Base-by-base conservation (phyloP, 2,329 filamentous ascomycete species). In the Colletotrichum tropicicola region DNA sequence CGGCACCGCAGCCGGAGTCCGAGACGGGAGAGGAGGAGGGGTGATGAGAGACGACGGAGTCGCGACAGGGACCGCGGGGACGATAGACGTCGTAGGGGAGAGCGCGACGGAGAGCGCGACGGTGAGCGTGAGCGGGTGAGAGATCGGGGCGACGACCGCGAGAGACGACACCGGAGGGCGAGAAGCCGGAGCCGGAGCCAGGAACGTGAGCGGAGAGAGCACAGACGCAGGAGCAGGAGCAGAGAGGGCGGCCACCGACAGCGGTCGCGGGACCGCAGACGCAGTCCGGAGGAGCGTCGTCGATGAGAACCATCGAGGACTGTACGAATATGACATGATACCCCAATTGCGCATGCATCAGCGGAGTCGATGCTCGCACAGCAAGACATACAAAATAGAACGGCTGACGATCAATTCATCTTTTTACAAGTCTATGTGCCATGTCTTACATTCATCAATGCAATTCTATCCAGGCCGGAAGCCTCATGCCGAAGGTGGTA, bases 1-100 rank as follows among this genome's bases (percentile, higher is more conserved):
- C 74, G 79, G 53, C 82, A 77, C 59, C 73, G 76, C 48, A 80
- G 80, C 47, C 72, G 72, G 4, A 68, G 69, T 32, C 57, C 61
- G 35, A 58, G 60, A 25, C 63, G 63, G 39, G 69, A 73, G 70
- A 45, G 78, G 72, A 71, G 70, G 21, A 68, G 69, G 52, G 63
- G 68, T 5, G 67, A 63, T 56, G 72, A 62, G 64, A 74, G 67
- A 27, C 48, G 56, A 23, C 59, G 66, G 15, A 66, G 66, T 28
- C 51, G 57, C 10, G 63, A 65, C 4, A 55, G 49, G 17, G 62
- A 65, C 5, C 49, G 37, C 15, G 63, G 59, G n/a, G 58, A 62
- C 12, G 59, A 54, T 12, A 41, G 65, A 32, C 54, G 43, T 28
- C 32, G 59, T 8, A 39, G 57, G n/a, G 66, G 59, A 3, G 28